Evolutionary conservation across 352 stramenopile genomes (phyloP).

Genomic region (Globisporangium uncinulatum): DNA sequence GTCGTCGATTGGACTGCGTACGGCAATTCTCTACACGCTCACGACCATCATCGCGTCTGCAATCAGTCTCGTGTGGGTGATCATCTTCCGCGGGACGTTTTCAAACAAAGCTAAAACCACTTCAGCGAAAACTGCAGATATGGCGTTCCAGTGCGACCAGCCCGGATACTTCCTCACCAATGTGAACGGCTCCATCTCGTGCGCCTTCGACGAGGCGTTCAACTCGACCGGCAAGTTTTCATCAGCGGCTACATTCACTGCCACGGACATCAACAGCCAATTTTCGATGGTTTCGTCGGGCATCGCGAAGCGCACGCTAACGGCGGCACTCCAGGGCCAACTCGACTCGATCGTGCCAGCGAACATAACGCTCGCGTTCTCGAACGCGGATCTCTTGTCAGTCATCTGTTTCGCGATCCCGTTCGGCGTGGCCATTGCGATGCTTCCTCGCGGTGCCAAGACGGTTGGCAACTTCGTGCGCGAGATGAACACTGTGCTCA

Average conservation of each 20-base stretch:
- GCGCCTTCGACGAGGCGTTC: conserved; percentile 13
- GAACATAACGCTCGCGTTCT: conserved; percentile 36
- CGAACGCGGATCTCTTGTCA: conserved; percentile 26
- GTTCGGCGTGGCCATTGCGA: conserved; percentile 26
- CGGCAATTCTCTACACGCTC: too few species aligned
- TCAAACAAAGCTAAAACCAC: too few species aligned
- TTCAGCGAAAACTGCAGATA: too few species aligned
- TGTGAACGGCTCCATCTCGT: conserved; percentile 5
- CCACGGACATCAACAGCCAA: conserved; percentile 26
- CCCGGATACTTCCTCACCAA: conserved; percentile 17
- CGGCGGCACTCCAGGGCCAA: conserved; percentile 22
- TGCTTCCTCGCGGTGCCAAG: conserved; percentile 9
- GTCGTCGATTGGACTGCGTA: conserved; percentile 22
- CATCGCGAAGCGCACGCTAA: conserved; percentile 17
- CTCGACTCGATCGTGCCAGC: conserved; percentile 27
- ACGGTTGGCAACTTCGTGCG: conserved; percentile 21
- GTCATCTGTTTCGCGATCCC: conserved; percentile 44
- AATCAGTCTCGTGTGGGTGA: conserved; percentile 25
- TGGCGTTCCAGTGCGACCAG: conserved; percentile 16
- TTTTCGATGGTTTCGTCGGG: conserved; percentile 8
- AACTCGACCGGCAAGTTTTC: conserved; percentile 11
- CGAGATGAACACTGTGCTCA: conserved; percentile 36
- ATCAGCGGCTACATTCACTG: conserved; percentile 18
- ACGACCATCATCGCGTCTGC: conserved; percentile 26
- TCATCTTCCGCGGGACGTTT: too few species aligned